Evolutionary conservation across 805 yeast species (phyloP).

Genomic region (Wickerhamomyces alni): DNA sequence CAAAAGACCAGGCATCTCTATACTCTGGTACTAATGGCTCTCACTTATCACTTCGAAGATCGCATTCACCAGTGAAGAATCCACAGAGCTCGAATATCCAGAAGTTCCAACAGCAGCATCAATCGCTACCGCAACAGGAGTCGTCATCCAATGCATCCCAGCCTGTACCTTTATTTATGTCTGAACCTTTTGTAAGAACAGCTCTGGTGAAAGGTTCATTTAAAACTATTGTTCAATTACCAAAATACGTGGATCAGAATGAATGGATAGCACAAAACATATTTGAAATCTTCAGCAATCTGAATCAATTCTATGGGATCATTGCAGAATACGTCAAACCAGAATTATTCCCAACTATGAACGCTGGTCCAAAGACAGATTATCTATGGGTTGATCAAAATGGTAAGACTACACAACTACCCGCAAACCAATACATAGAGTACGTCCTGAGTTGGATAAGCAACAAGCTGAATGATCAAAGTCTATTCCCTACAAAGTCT

Average conservation of each 20-base stretch:
- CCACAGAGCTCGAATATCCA: constrained; percentile 20
- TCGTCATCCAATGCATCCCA: constrained; percentile 5
- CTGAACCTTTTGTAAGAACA: constrained; percentile 91
- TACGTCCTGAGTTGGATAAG: constrained; percentile 87
- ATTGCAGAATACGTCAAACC: constrained; percentile 88
- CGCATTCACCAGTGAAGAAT: constrained; percentile 33
- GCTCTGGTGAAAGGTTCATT: constrained; percentile 95
- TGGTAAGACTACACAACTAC: constrained; percentile 77
- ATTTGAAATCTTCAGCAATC: constrained; percentile 80
- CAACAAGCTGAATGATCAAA: constrained; percentile 81
- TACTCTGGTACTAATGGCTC: constrained; percentile 41
- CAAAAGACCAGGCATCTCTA: constrained; percentile 23
- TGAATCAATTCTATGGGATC: constrained; percentile 87
- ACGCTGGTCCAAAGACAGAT: constrained; percentile 88
- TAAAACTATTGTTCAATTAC: constrained; percentile 90
- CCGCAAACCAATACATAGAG: constrained; percentile 91
- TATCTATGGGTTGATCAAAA: constrained; percentile 85
- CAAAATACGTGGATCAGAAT: constrained; percentile 88
- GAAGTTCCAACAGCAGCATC: constrained; percentile 20
- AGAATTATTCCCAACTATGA: constrained; percentile 87
- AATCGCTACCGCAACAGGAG: constrained; percentile 16
- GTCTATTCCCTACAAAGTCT: constrained; percentile 84
- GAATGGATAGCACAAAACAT: constrained; percentile 96
- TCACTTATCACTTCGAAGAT: constrained; percentile 39
- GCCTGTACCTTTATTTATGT: constrained; percentile 49